phyloP scores from a whole-genome alignment of 2,329 filamentous ascomycete genomes.

The Leptographium flavum region DNA sequence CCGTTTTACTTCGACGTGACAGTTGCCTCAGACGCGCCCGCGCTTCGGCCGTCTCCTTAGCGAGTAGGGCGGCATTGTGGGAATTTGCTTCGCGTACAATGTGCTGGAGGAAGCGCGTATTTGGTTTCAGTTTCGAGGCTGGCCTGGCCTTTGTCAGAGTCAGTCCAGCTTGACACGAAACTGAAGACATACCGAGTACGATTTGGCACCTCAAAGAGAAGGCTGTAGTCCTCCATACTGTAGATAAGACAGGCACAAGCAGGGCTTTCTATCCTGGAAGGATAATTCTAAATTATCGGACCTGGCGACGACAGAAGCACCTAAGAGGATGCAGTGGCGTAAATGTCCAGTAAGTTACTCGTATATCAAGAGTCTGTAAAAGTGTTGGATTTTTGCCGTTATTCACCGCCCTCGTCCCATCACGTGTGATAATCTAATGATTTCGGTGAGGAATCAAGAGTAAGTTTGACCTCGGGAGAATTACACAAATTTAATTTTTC shows the following conservation, averaged over 20 bases:
- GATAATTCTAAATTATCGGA: too few relatives aligned
- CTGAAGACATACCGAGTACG: not conserved
- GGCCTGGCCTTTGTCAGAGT: constrained; percentile 34
- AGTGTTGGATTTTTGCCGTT: too few relatives aligned
- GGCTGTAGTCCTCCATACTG: constrained; percentile 7
- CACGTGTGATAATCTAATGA: too few relatives aligned
- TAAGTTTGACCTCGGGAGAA: too few relatives aligned
- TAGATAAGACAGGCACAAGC: not conserved
- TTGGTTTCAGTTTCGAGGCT: constrained; percentile 65
- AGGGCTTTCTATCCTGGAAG: not conserved
- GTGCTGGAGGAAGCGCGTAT: constrained; percentile 76
- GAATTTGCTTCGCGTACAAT: constrained; percentile 78
- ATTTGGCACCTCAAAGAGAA: constrained; percentile 5
- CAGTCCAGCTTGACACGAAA: not conserved
- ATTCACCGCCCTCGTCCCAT: too few relatives aligned
- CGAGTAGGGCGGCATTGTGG: constrained; percentile 77
- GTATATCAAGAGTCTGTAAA: too few relatives aligned
- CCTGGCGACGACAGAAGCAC: too few relatives aligned
- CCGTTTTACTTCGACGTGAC: not conserved
- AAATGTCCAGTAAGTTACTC: too few relatives aligned
- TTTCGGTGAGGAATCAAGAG: too few relatives aligned
- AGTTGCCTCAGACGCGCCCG: constrained; percentile 53
- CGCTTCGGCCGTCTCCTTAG: constrained; percentile 72
- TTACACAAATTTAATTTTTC: too few relatives aligned
- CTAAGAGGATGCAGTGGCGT: too few relatives aligned